Conservation (phyloP, 768 basidiomycete genomes). For the Leccinum longicurvipes region DNA sequence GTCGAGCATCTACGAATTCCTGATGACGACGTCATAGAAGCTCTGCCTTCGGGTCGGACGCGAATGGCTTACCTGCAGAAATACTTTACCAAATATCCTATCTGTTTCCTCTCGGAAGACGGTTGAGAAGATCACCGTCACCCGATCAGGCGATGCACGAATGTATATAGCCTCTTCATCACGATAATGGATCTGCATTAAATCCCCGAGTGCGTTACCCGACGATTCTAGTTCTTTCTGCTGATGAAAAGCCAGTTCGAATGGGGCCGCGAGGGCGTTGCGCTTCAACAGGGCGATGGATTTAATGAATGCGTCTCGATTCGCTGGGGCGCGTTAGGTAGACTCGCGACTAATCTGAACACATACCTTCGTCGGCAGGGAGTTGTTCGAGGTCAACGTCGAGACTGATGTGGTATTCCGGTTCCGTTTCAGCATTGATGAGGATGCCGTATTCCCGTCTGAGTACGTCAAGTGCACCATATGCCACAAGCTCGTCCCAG, state of each 20-base stretch:
- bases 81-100: conserved; percentile 95
- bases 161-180: conserved; percentile 98
- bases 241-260: conserved; percentile 80
- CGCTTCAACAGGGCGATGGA: conserved; percentile 86
- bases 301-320: conserved; percentile 73
- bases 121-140: conserved; percentile 97
- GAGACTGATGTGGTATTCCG: conserved; percentile 87
- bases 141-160: conserved; percentile 89
- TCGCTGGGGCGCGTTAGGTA: conserved; percentile 47
- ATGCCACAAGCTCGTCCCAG: conserved; percentile 89
- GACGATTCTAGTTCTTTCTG: conserved; percentile 83
- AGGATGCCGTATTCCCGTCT: conserved; percentile 78
- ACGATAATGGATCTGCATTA: conserved; percentile 93
- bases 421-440: conserved; percentile 66
- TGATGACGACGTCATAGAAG: conserved; percentile 28
- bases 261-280: conserved; percentile 92
- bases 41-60: background rate
- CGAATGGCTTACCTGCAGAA: conserved; percentile 73
- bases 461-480: conserved; percentile 80
- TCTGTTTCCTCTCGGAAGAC: conserved; percentile 97
- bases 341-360: background rate
- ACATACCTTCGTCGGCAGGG: conserved; percentile 75
- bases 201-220: conserved; percentile 63
- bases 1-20: conserved; percentile 99
- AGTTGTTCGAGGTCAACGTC: conserved; percentile 84